Evolutionary conservation across 495 filamentous ascomycete genomes (phyloP).

Genomic region (Thermothielavioides terrestris): DNA sequence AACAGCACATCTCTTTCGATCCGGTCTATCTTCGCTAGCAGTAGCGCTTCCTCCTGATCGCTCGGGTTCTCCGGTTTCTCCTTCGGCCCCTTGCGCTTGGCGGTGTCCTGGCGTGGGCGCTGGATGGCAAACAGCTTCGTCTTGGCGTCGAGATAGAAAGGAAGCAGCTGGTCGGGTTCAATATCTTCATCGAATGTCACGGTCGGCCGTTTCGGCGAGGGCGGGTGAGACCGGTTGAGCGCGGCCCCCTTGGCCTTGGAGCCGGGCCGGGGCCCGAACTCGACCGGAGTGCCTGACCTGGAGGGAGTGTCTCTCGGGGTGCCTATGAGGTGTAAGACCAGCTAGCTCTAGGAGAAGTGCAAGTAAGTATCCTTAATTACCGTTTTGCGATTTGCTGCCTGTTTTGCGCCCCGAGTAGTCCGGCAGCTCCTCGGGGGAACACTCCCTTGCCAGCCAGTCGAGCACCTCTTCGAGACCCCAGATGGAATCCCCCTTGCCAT

Average conservation of each 20-base stretch:
- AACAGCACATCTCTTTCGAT: constrained; percentile 84
- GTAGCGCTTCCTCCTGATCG: constrained; percentile 48
- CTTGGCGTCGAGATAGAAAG: constrained; percentile 65
- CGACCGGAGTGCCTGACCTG: constrained; percentile 39
- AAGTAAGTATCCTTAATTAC: constrained; percentile 8
- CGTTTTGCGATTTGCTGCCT: constrained; percentile 26
- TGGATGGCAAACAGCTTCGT: constrained; percentile 61
- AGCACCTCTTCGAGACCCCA: constrained; percentile 84
- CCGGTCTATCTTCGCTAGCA: constrained; percentile 61
- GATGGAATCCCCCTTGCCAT: constrained; percentile 51
- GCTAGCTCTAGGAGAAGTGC: background rate
- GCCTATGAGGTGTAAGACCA: constrained; percentile 24
- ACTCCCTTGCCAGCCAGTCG: constrained; percentile 75
- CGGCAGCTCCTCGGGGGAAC: constrained; percentile 56
- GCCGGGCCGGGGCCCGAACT: constrained; percentile 22
- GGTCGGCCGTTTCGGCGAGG: constrained; percentile 25
- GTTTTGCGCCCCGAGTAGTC: constrained; percentile 49
- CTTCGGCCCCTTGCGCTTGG: constrained; percentile 36
- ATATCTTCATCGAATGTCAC: constrained; percentile 49
- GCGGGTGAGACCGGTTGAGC: constrained; percentile 13
- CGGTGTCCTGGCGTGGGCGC: constrained; percentile 45
- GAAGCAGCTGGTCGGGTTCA: constrained; percentile 64
- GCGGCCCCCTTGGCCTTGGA: constrained; percentile 27
- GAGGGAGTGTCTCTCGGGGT: constrained; percentile 42
- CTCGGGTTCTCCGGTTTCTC: constrained; percentile 19